These are phyloP conservation scores for Metschnikowia amazonensis DNA, from an alignment of 805 yeast species.

Conservation along the genomic window DNA sequence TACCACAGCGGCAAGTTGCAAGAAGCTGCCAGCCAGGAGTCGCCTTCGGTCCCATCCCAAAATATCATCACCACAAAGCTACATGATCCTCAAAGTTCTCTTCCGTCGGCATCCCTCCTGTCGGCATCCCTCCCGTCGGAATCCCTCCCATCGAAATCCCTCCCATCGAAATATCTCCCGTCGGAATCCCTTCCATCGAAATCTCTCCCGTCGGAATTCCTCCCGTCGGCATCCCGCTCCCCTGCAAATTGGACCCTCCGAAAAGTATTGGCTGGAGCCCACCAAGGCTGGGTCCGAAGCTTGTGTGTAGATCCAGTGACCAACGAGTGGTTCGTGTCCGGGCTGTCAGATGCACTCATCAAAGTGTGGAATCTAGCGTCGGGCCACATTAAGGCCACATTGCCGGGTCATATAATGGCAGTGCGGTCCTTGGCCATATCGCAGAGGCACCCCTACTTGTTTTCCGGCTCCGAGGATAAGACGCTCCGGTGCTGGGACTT, in stretches of 20 bases:
- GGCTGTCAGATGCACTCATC: constrained; percentile 82
- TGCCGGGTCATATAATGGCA: constrained; percentile 90
- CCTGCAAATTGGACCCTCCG: constrained; percentile 56
- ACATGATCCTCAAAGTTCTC: too few species aligned
- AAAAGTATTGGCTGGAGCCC: constrained; percentile 76
- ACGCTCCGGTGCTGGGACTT: constrained; percentile 94
- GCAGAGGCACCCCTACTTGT: constrained; percentile 77
- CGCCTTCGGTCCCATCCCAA: too few species aligned
- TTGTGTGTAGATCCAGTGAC: constrained; percentile 74
- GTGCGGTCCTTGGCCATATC: constrained; percentile 76
- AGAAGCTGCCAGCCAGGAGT: too few species aligned
- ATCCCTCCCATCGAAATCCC: too few species aligned
- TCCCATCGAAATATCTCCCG: too few species aligned
- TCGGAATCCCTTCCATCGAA: too few species aligned
- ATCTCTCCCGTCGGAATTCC: too few species aligned
- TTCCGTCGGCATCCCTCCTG: too few species aligned
- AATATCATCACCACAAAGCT: too few species aligned
- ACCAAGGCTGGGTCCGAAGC: constrained; percentile 89
- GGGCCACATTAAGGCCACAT: constrained; percentile 63
- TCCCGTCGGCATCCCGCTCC: not conserved
- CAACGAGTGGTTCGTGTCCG: constrained; percentile 89
- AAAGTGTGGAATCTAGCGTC: constrained; percentile 87
- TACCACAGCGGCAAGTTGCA: too few species aligned
- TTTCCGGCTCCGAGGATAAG: constrained; percentile 91
- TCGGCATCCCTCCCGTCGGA: too few species aligned